Base-by-base conservation (phyloP, 805 yeast species). In the Huiozyma naganishii region DNA sequence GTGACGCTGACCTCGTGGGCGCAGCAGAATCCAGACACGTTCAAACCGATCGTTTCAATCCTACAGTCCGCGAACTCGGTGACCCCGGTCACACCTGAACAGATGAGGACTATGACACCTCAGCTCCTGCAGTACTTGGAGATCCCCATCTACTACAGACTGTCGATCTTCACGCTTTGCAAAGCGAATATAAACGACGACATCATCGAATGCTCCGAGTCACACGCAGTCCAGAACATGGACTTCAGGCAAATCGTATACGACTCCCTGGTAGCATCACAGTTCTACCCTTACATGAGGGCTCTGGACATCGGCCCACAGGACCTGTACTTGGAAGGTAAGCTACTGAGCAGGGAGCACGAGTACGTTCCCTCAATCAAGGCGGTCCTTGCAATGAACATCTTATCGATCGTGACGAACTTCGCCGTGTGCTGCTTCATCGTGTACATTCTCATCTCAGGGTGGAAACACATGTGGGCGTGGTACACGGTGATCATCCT, bases 171-270 rank as follows among this genome's bases (percentile, higher is more conserved):
- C 45, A 53, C 64, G 4, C 44, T 61, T 9, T 61, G 66, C 46
- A 53, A 54, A 27, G 53, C 56, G 30, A 40, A 53, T 41, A 39
- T 50, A 13, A 38, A 52, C 27, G 57, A 58, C 36, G 46, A 50
- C 5, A 51, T 58, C 7, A 43, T 51, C 28, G 32, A 47, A 5
- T 62, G 67, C 46, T 51, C 53, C 32, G 45, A 46, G 7, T 42
- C 61, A 2, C 63, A 59, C 41, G 61, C 65, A 8, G 67, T 62
- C 12, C 67, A 62, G 49, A 44, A 57, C 37, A 44, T 61, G 44
- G 53, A 58, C 42, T 56, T 61, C 52, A 57, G 62, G 45, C 41
- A 45, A 6, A 59, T 61, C 38, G 52, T 61, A 36, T 61, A 55
- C 48, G 51, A 53, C 32, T 58, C 61, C 36, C 47, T 62, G 37